Base-by-base conservation (phyloP, 768 basidiomycete species). In the Tulasnella sp. region DNA sequence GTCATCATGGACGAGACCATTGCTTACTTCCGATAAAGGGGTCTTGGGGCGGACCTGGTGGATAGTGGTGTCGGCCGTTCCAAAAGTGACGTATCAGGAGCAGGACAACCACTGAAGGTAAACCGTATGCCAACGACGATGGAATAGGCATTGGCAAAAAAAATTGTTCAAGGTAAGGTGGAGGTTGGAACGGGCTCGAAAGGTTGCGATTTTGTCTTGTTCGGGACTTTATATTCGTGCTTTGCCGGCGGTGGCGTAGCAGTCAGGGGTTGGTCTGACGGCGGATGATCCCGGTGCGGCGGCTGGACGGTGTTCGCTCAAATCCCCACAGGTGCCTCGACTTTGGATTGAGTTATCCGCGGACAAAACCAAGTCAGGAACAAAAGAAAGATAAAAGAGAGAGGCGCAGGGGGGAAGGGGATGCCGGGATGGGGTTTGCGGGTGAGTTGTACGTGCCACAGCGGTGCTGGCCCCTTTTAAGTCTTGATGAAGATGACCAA, bases 1-100 rank as follows among this genome's bases (percentile, higher is more conserved):
- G 68, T 36, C 9, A 25, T 8, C 19, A 4, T 70, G 34, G 22
- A 70, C 34, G 39, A 19, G 34, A 38, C 22, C 4, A 25, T 19
- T 12, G 64, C 73, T 19, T n/a, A 74, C 73, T 74, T 42, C 73
- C 73, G 25, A 74, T 74, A 22, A 74, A 25, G 1, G 29, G 34
- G 2, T 74, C 49, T 52, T 38, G 49, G 7, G 42, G 36, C 19
- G 73, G 73, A 58, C 73, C 73, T 8, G 73, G 73, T 6, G 73
- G 73, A 22, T 64, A 64, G 8, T 64, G 58, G 25, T 34, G 58
- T 25, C 58, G 29, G 58, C 58, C 22, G 29, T 17, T 31, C 58
- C 58, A 64, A 11, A 31, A 1, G 11, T 64, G 58, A 14, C 58
- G 58, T 64, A 64, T 11, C 3, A 64, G 29, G 58, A 64, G 58